Conservation (phyloP, 1,139 yeast species). For the Geotrichum siamense region DNA sequence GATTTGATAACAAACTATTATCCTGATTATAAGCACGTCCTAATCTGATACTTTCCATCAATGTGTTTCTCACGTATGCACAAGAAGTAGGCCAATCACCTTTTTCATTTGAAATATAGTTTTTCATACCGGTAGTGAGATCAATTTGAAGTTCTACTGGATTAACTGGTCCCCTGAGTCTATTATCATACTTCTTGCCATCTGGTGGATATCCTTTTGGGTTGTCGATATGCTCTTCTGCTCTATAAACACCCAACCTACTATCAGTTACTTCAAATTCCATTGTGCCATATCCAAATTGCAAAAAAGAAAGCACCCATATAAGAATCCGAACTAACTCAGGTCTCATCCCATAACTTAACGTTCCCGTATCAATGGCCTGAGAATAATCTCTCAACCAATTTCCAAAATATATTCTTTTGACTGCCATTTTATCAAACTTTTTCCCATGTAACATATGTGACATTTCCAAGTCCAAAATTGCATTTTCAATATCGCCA, state of each 20-base stretch:
- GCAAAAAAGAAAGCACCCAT: constrained; percentile 24
- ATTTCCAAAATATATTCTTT: constrained; percentile 26
- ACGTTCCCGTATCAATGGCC: constrained; percentile 25
- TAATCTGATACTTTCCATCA: constrained; percentile 20
- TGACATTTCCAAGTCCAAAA: neutral
- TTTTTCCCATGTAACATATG: constrained; percentile 6
- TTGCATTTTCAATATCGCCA: constrained; percentile 25
- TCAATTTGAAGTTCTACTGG: constrained; percentile 24
- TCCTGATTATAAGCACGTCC: constrained; percentile 19
- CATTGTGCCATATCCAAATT: constrained; percentile 26
- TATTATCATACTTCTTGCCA: constrained; percentile 19
- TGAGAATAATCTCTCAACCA: constrained; percentile 28
- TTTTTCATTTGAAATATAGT: constrained; percentile 23
- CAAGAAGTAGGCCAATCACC: constrained; percentile 26
- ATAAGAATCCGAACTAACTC: constrained; percentile 22
- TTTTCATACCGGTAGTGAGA: constrained; percentile 26
- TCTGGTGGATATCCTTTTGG: constrained; percentile 23
- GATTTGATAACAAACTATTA: constrained; percentile 6
- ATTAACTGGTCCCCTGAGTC: constrained; percentile 24
- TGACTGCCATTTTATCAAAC: constrained; percentile 23
- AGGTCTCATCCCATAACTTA: constrained; percentile 21
- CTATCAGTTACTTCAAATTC: constrained; percentile 27
- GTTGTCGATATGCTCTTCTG: constrained; percentile 28
- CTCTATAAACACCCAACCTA: constrained; percentile 24
- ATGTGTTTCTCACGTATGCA: constrained; percentile 20